Evolutionary conservation across 164 flowering plant species (phyloP).

Genomic region (Magnolia sinica): DNA sequence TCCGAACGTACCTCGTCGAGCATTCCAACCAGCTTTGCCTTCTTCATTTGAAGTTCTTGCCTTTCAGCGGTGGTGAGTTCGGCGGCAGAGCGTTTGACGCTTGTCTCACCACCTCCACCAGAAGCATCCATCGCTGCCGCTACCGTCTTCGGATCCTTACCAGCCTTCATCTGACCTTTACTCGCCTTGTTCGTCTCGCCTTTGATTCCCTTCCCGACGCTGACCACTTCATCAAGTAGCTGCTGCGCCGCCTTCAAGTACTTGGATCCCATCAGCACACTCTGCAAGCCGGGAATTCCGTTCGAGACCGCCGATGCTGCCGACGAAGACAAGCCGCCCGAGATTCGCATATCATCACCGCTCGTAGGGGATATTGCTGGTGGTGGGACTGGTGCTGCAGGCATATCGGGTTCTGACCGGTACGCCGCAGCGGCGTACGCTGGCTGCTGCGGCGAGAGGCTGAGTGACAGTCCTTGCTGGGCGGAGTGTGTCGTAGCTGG

Average conservation of each 20-base stretch:
- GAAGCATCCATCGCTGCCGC: constrained; percentile 30
- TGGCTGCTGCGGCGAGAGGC: constrained; percentile 75
- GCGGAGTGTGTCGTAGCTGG: constrained; percentile 19
- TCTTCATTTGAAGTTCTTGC: constrained; percentile 98
- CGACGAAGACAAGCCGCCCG: constrained; percentile 39
- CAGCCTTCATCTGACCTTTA: constrained; percentile 29
- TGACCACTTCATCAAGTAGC: constrained; percentile 86
- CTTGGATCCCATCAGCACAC: constrained; percentile 78
- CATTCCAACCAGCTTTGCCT: constrained; percentile 87
- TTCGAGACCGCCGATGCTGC: constrained; percentile 63
- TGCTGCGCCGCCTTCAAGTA: constrained; percentile 86
- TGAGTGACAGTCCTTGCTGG: constrained; percentile 66
- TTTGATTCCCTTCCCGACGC: constrained; percentile 50
- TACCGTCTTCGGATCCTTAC: constrained; percentile 28
- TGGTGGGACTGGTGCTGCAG: constrained; percentile 15
- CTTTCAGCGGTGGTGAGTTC: constrained; percentile 77
- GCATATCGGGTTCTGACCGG: constrained; percentile 21
- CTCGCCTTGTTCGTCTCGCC: constrained; percentile 30
- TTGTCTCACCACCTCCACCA: constrained; percentile 29
- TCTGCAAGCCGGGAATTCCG: constrained; percentile 55
- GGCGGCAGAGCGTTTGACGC: constrained; percentile 28
- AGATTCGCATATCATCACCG: constrained; percentile 36
- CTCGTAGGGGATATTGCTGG: constrained; percentile 32
- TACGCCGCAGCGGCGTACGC: constrained; percentile 22
- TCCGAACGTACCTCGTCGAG: constrained; percentile 70